Evolutionary conservation across 2,329 filamentous ascomycete species (phyloP).

Genomic region (Dactylellina parvicollis): DNA sequence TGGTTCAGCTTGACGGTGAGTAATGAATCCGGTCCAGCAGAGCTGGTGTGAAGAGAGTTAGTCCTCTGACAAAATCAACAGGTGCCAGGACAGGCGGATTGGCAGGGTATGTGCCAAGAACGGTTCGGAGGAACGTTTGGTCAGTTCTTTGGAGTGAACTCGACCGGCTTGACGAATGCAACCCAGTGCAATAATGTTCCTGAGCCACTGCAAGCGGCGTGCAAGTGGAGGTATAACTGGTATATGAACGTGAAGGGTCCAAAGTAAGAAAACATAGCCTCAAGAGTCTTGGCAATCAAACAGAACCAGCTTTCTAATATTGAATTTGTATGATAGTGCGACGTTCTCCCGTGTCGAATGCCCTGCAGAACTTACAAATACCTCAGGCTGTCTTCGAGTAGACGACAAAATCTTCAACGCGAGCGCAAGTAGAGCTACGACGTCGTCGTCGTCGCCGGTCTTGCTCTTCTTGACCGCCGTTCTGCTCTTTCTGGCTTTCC

Average conservation of each 20-base stretch:
- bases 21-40: neutral
- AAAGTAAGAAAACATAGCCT: constrained; percentile 31
- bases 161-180: constrained; percentile 38
- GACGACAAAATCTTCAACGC: constrained; percentile 41
- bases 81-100: constrained; percentile 49
- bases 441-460: constrained; percentile 14
- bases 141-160: constrained; percentile 39
- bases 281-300: neutral
- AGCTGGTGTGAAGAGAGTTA: neutral
- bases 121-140: constrained; percentile 48
- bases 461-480: constrained; percentile 18
- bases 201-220: constrained; percentile 24
- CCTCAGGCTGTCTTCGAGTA: constrained; percentile 33
- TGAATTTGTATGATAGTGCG: constrained; percentile 26
- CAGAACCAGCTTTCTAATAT: neutral
- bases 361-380: constrained; percentile 34
- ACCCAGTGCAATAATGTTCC: constrained; percentile 44
- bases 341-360: constrained; percentile 43
- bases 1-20: constrained; percentile 48
- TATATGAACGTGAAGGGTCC: constrained; percentile 44
- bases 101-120: constrained; percentile 31
- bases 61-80: neutral
- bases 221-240: constrained; percentile 49
- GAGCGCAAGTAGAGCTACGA: constrained; percentile 2
- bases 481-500: constrained; percentile 22